Evolutionary conservation across 768 basidiomycete genomes (phyloP).

Genomic region (Cyathus striatus): DNA sequence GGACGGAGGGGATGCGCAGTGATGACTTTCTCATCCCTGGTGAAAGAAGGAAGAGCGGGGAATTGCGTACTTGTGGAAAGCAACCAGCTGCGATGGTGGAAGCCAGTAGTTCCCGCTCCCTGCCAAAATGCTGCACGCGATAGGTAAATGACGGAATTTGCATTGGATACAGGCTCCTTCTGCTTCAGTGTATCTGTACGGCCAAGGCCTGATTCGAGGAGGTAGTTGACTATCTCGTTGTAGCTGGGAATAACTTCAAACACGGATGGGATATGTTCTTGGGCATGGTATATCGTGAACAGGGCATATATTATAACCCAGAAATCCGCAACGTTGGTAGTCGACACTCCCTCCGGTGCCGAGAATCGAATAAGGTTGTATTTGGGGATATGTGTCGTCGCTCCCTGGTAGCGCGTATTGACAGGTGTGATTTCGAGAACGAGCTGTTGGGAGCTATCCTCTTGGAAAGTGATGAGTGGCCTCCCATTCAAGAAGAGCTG

Average conservation of each 20-base stretch:
- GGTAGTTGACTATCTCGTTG: slow-evolving; percentile 27
- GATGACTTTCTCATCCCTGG: slow-evolving; percentile 39
- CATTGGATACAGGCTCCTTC: slow-evolving; percentile 7
- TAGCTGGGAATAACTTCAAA: slow-evolving; percentile 23
- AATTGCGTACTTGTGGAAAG: slow-evolving; percentile 21
- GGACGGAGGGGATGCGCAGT: slow-evolving; percentile 49
- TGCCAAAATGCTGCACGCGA: slow-evolving; percentile 44
- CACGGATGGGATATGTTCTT: slow-evolving; percentile 35
- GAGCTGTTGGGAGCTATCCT: slow-evolving; percentile 5
- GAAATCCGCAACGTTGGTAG: slow-evolving; percentile 21
- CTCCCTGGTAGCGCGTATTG: slow-evolving; percentile 21
- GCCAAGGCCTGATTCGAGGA: slow-evolving; percentile 32
- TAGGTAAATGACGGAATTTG: slow-evolving; percentile 27
- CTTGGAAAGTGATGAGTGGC: slow-evolving; percentile 13
- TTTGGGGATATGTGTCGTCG: slow-evolving; percentile 21
- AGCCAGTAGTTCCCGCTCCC: slow-evolving; percentile 36
- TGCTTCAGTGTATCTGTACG: slow-evolving; percentile 9
- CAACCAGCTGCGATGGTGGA: slow-evolving; percentile 20
- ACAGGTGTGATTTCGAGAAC: slow-evolving; percentile 20
- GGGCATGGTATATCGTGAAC: slow-evolving; percentile 29
- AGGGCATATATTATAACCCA: slow-evolving; percentile 39
- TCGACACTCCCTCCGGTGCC: slow-evolving; percentile 12
- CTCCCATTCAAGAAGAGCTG: slow-evolving; percentile 15
- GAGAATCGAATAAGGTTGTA: slow-evolving; percentile 17
- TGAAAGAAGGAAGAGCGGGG: slow-evolving; percentile 34